Conservation (phyloP, 2,329 filamentous ascomycete genomes). For the Trichoderma harzianum region DNA sequence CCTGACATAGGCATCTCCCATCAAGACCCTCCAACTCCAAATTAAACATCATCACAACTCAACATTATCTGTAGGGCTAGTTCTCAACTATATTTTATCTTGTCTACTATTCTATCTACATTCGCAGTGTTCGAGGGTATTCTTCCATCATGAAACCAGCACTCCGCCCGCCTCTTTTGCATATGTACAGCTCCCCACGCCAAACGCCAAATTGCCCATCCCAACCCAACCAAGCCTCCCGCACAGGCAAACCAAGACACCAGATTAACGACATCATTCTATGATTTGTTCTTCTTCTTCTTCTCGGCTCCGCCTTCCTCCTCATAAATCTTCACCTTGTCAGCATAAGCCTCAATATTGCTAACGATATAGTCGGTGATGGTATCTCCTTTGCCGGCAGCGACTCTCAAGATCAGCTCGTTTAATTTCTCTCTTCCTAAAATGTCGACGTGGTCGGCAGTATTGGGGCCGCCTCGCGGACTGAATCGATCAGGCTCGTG, state of each 20-base stretch:
- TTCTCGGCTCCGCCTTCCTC: constrained; percentile 40
- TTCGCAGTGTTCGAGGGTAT: constrained; percentile 7
- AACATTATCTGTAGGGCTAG: neutral
- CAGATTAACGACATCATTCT: neutral
- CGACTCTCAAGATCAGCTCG: constrained; percentile 82
- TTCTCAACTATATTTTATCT: neutral
- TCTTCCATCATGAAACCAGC: neutral
- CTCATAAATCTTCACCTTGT: constrained; percentile 78
- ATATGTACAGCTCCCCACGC: constrained; percentile 12
- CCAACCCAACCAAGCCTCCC: neutral
- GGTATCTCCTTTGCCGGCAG: constrained; percentile 75
- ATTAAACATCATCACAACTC: neutral
- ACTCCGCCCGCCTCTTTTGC: neutral
- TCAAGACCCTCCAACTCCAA: neutral
- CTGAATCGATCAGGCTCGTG: constrained; percentile 93
- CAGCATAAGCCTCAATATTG: constrained; percentile 77
- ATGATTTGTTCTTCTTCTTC: neutral
- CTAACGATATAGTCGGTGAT: constrained; percentile 77
- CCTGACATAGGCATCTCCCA: neutral
- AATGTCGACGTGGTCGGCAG: constrained; percentile 94
- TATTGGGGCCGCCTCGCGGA: constrained; percentile 67
- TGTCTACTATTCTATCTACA: constrained; percentile 11
- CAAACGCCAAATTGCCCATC: constrained; percentile 16
- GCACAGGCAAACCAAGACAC: neutral
- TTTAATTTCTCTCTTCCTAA: constrained; percentile 85